These are phyloP conservation scores for Globisporangium solare DNA, from an alignment of 352 stramenopile genomes.

Conservation along the genomic window DNA sequence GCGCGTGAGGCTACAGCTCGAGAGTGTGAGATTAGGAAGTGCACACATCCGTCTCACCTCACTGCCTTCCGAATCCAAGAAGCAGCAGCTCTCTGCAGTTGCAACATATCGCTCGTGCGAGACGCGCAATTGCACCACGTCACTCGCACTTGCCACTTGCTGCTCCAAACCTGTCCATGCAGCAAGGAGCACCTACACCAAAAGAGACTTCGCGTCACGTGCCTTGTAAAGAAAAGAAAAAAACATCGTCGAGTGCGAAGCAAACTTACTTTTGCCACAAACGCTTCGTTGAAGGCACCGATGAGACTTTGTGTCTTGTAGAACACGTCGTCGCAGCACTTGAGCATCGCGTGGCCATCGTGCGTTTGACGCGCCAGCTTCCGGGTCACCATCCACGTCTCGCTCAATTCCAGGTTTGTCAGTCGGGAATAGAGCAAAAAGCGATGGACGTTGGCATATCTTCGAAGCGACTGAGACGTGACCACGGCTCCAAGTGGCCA, in stretches of 20 bases:
- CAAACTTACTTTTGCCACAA: conserved; percentile 30
- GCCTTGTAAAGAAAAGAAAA: neutral
- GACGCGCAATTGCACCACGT: conserved; percentile 24
- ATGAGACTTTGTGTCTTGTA: conserved; percentile 41
- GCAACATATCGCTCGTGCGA: conserved; percentile 36
- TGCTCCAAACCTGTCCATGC: conserved; percentile 31
- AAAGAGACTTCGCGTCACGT: conserved; percentile 1
- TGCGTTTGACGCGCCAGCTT: conserved; percentile 16
- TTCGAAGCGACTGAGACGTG: conserved; percentile 24
- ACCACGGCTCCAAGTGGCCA: conserved; percentile 51
- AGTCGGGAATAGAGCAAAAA: conserved; percentile 42
- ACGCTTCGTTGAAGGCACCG: conserved; percentile 41
- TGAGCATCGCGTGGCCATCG: conserved; percentile 16
- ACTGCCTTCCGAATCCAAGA: conserved; percentile 23
- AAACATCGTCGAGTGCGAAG: no score
- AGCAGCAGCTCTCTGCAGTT: conserved; percentile 31
- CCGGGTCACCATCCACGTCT: conserved; percentile 32
- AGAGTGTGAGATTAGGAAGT: no score
- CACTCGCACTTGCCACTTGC: conserved; percentile 14
- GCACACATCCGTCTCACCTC: conserved; percentile 16
- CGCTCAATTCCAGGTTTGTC: conserved; percentile 36
- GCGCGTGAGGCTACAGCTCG: no score
- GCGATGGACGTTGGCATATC: conserved; percentile 38
- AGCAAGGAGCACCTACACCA: conserved; percentile 31
- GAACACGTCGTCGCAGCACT: conserved; percentile 23